Evolutionary conservation across 768 basidiomycete species (phyloP).

Genomic region (Calocera viscosa): DNA sequence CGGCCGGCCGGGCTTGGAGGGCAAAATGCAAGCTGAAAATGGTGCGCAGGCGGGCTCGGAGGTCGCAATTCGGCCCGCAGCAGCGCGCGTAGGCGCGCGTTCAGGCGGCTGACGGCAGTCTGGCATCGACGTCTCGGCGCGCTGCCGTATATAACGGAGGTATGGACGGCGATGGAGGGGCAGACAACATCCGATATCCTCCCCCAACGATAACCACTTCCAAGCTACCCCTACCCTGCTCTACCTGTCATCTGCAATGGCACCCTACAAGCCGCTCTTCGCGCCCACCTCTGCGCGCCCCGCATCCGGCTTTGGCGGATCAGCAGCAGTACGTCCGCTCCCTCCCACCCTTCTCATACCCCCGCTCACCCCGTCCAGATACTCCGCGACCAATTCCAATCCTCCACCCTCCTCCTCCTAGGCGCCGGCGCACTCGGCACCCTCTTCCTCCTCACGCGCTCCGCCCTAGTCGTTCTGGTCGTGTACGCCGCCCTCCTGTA

Average conservation of each 20-base stretch:
- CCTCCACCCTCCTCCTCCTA: not conserved
- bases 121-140: not conserved
- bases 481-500: not conserved
- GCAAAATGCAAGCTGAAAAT: not conserved
- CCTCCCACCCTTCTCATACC: not conserved
- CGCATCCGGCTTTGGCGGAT: not conserved
- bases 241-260: not conserved
- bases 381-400: not conserved
- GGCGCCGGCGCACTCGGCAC: not conserved
- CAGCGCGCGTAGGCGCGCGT: not conserved
- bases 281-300: not conserved
- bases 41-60: not conserved
- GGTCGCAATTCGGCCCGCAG: not conserved
- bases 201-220: not conserved
- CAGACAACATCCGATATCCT: not conserved
- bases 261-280: constrained; percentile 1
- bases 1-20: not conserved
- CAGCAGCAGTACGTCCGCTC: not conserved
- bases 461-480: not conserved
- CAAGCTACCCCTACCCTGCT: not conserved
- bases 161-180: not conserved
- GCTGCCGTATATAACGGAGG: not conserved
- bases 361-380: not conserved
- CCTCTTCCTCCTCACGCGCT: not conserved
- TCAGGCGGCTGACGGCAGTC: not conserved